Evolutionary conservation across 805 yeast genomes (phyloP).

Genomic region (Myxozyma sirexii): DNA sequence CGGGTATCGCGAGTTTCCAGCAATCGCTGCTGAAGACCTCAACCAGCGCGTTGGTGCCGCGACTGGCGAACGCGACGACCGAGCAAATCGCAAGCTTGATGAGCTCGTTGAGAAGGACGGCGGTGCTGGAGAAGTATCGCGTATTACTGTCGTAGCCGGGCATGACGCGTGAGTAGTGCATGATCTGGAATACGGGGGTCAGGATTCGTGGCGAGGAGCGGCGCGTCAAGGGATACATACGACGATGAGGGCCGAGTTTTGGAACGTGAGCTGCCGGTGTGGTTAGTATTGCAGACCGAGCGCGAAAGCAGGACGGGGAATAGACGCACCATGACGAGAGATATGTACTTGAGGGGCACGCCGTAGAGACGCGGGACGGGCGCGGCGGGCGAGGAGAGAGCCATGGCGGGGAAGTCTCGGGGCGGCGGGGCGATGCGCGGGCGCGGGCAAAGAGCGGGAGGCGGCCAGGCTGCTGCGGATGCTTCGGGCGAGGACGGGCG

Average conservation of each 20-base stretch:
- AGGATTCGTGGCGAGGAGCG: not conserved
- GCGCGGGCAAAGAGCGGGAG: too few species aligned
- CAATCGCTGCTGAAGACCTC: slow-evolving; percentile 45
- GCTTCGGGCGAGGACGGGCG: too few species aligned
- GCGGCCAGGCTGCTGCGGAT: too few species aligned
- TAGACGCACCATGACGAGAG: slow-evolving; percentile 41
- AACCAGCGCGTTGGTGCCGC: slow-evolving; percentile 27
- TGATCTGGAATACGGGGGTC: slow-evolving; percentile 31
- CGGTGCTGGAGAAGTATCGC: slow-evolving; percentile 46
- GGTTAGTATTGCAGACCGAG: not conserved
- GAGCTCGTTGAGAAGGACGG: slow-evolving; percentile 47
- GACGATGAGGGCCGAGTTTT: slow-evolving; percentile 46
- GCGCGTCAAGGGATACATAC: slow-evolving; percentile 30
- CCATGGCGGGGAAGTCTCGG: not conserved
- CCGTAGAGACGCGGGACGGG: slow-evolving; percentile 27
- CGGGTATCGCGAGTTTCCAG: slow-evolving; percentile 49
- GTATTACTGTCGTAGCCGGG: slow-evolving; percentile 40
- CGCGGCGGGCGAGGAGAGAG: not conserved
- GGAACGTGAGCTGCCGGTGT: slow-evolving; percentile 41
- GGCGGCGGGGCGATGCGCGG: not conserved
- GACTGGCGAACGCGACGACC: slow-evolving; percentile 34
- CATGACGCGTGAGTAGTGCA: slow-evolving; percentile 50
- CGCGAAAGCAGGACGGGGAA: not conserved
- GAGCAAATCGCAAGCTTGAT: slow-evolving; percentile 44
- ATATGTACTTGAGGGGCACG: slow-evolving; percentile 42